Conservation (phyloP, 352 stramenopile species). For the Globisporangium irregulare region DNA sequence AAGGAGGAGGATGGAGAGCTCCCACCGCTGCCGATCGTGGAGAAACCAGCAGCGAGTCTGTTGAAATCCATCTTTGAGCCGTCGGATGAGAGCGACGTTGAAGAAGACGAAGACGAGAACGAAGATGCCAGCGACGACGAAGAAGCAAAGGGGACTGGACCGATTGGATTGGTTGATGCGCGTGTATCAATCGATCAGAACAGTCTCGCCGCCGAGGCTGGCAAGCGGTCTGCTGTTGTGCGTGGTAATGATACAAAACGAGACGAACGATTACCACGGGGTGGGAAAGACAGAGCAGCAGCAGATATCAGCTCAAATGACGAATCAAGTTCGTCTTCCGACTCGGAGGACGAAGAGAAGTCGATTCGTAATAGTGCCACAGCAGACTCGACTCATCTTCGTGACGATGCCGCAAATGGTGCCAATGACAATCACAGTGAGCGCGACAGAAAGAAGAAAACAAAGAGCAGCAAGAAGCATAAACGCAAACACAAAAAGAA, state of each 20-base stretch:
- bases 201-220: constrained; percentile 4
- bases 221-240: neutral
- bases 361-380: neutral
- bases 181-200: constrained; percentile 6
- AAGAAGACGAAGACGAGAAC: constrained; percentile 40
- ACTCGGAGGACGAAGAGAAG: neutral
- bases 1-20: constrained; percentile 25
- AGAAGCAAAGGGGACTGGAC: constrained; percentile 10
- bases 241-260: constrained; percentile 10
- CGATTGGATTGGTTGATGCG: neutral
- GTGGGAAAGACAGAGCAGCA: constrained; percentile 11
- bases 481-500: constrained; percentile 16
- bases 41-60: constrained; percentile 46
- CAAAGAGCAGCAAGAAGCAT: constrained; percentile 14
- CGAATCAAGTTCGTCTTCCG: constrained; percentile 11
- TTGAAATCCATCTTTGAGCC: constrained; percentile 84
- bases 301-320: neutral
- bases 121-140: constrained; percentile 19
- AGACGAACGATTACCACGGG: neutral
- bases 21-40: constrained; percentile 32
- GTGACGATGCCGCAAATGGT: neutral
- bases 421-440: neutral
- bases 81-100: constrained; percentile 47
- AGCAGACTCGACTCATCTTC: neutral
- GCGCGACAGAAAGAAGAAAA: constrained; percentile 16